Evolutionary conservation across 306 rosid genomes (phyloP), one percentile per base, ranked within the genome.

Genomic region (Ammopiptanthus mongolicus): DNA sequence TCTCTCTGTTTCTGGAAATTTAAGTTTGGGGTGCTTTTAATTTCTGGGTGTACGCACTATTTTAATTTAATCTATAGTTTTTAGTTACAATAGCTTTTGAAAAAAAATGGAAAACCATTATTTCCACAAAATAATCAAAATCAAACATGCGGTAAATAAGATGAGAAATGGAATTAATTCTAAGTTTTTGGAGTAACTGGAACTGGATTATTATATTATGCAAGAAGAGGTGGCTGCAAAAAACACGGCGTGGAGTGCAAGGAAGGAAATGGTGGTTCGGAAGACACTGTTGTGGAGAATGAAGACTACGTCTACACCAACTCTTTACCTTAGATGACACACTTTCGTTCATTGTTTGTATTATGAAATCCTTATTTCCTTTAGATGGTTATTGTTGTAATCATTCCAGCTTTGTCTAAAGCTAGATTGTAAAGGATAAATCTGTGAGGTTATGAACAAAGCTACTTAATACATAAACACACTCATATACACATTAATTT

Each of bases 241-340:
- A 73, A 78, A 63, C 72, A 72, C 51, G 66, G 5, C 0, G 61
- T 21, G 31, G 91, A 82, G 74, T 84, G 88, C 83, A 73, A 78
- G 84, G 68, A 82, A 64, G 86, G 59, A 60, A 78, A 70, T 74
- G 84, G 62, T 73, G 81, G 77, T 12, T 64, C 69, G 18, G 80
- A 78, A 73, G 88, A 68, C n/a, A 73, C 53, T 25, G 83, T 82
- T 71, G 74, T 81, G 34, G 91, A 86, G 81, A 70, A 81, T 83
- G 91, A 88, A 79, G 96, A 86, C 39, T 88, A 90, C 77, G 80
- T 91, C 84, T 86, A 88, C 80, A 84, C 88, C 72, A 84, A 85
- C 78, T 88, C 91, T 71, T 39, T 83, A 22, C 93, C 96, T 78
- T 85, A 80, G 68, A 17, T 28, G 53, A 51, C 11, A 57, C 53